Evolutionary conservation across 1,284 basidiomycete genomes (phyloP), one percentile per base, ranked within the genome.

Genomic region (Cryptococcus amylolentus): DNA sequence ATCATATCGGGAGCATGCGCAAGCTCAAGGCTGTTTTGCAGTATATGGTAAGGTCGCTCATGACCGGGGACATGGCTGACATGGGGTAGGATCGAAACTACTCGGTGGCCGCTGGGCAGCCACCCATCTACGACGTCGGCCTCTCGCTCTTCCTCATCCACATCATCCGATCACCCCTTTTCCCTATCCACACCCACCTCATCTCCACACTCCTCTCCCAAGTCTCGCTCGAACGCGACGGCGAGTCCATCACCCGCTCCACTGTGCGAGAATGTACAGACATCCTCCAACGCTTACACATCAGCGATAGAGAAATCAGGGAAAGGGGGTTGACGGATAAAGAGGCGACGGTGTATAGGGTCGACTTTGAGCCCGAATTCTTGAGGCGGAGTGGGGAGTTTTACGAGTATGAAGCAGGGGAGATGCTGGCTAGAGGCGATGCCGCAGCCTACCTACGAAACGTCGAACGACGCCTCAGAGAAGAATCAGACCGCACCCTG

Each of bases 1-100:
- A 98, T 72, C 95, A 98, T 76, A 86, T 83, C 6, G 85, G 87
- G 13, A 92, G 88, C 75, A 91, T 98, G 89, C 82, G 83, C 44
- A 92, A 94, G 73, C 77, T 99, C 56, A 85, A 88, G 40, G 92
- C 94, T 71, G 85, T 99, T 38, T 81, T 98, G 64, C 91, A 90
- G 71, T 99, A 99, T 74, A 95, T 98, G 89, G 47, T 31, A 18
- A 42, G 16, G 3, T 20, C n/a, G 40, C 14, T n/a, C 20, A 10
- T 8, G 10, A 35, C 14, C 23, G 27, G 43, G 51, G 27, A 52
- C 40, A 28, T 44, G 5, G 41, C 26, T 45, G 38, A 38, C 37
- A n/a, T 37, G 48, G 37, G n/a, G n/a, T 71, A 95, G 94, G 94
- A 98, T 80, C 88, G 89, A 48, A 88, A 89, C 6, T 89, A 94